These are phyloP conservation scores for Cercospora sp. DNA, from an alignment of 2,329 filamentous ascomycete genomes.

Conservation along the genomic window DNA sequence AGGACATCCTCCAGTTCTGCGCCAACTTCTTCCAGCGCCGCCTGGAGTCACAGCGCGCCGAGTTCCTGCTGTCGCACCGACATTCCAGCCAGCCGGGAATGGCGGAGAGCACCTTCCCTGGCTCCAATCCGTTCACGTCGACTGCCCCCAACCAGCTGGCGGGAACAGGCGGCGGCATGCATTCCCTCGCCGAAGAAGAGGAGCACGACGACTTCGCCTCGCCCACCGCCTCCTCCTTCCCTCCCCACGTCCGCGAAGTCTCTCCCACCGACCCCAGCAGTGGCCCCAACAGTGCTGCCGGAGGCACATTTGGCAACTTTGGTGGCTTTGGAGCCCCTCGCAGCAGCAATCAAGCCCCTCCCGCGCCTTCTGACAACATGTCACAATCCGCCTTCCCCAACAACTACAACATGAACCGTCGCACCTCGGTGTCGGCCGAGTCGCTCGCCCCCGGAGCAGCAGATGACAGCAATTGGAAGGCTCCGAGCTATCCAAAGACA, in stretches of 20 bases:
- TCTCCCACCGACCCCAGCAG: slow-evolving; percentile 31
- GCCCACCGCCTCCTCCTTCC: slow-evolving; percentile 60
- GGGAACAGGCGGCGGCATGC: slow-evolving; percentile 47
- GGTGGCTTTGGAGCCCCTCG: slow-evolving; percentile 32
- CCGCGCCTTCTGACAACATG: slow-evolving; percentile 47
- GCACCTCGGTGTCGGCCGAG: slow-evolving; percentile 95
- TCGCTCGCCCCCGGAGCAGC: slow-evolving; percentile 87
- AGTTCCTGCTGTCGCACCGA: slow-evolving; percentile 54
- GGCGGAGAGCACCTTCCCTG: slow-evolving; percentile 75
- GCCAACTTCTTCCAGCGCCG: slow-evolving; percentile 66
- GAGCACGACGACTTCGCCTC: slow-evolving; percentile 71
- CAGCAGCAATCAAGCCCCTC: slow-evolving; percentile 37
- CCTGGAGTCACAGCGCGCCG: slow-evolving; percentile 64
- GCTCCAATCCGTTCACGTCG: slow-evolving; percentile 72
- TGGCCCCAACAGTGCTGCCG: slow-evolving; percentile 32
- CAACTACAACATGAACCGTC: slow-evolving; percentile 90
- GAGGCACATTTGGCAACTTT: slow-evolving; percentile 40
- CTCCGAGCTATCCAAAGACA: slow-evolving; percentile 81
- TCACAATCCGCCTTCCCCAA: slow-evolving; percentile 72
- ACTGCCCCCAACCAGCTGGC: slow-evolving; percentile 45
- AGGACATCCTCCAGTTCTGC: slow-evolving; percentile 69
- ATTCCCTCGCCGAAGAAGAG: slow-evolving; percentile 76
- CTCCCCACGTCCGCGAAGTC: slow-evolving; percentile 53
- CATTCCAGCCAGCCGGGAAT: slow-evolving; percentile 55
- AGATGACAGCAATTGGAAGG: slow-evolving; percentile 83